Evolutionary conservation across 768 basidiomycete species (phyloP).

Genomic region (Serendipita sp.): DNA sequence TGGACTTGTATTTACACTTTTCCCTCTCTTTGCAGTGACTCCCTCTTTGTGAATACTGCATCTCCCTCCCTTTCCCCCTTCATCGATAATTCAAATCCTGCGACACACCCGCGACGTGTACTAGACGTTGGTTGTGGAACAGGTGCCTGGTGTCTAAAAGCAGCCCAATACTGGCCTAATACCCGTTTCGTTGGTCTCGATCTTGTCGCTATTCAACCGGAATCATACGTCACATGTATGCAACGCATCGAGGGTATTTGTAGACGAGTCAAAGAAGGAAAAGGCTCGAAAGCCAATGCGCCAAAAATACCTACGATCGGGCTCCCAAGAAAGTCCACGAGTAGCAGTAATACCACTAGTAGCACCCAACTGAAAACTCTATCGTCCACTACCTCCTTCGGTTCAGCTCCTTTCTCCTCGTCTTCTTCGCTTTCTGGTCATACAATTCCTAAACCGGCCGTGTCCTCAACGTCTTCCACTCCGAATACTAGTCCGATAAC

Average conservation of each 20-base stretch:
- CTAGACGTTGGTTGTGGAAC: slow-evolving; percentile 1
- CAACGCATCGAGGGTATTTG: neutral
- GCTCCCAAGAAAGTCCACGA: neutral
- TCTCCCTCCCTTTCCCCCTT: neutral
- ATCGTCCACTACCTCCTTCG: no score
- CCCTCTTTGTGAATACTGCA: neutral
- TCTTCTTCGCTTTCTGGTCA: no score
- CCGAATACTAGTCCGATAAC: neutral
- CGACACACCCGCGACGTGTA: neutral
- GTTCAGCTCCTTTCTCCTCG: no score
- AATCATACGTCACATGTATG: neutral
- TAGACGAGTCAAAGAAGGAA: neutral
- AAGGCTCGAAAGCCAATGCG: neutral
- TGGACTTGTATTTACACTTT: neutral
- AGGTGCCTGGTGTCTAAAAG: neutral
- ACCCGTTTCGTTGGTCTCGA: neutral
- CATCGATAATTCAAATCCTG: neutral
- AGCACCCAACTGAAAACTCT: no score
- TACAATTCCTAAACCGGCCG: no score
- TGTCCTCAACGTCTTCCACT: neutral
- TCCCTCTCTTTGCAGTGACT: neutral
- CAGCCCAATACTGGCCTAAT: neutral
- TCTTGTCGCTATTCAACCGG: slow-evolving; percentile 1
- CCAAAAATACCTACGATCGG: neutral
- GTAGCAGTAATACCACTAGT: neutral